phyloP scores from a whole-genome alignment of 305 asterid species.

The Fraxinus baroniana region DNA sequence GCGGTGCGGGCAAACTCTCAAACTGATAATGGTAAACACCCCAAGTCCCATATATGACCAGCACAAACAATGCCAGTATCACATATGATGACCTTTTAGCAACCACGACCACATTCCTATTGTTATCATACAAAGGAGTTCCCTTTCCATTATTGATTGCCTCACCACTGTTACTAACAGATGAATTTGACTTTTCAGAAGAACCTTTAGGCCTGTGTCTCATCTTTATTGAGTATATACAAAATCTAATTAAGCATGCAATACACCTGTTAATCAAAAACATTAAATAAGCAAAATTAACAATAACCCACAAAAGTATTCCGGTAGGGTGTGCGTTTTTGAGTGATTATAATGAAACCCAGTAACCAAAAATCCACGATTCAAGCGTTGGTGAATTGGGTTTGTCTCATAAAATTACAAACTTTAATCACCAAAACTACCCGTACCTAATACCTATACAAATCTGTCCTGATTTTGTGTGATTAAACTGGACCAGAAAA shows the following conservation, averaged over 20 bases:
- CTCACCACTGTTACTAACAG: conserved; percentile 20
- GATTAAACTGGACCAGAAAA: not conserved
- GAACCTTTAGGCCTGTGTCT: conserved; percentile 50
- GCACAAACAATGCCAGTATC: conserved; percentile 59
- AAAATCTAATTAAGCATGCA: conserved; percentile 14
- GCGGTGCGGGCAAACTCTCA: conserved; percentile 59
- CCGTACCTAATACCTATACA: not conserved
- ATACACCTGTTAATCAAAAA: not conserved
- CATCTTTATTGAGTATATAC: conserved; percentile 42
- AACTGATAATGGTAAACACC: conserved; percentile 74
- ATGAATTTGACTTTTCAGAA: conserved; percentile 35
- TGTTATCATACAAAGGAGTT: conserved; percentile 19
- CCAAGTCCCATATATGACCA: conserved; percentile 66
- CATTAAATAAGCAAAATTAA: not conserved
- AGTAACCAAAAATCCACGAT: not conserved
- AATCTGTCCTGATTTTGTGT: not conserved
- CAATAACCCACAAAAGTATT: not conserved
- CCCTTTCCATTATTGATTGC: conserved; percentile 23
- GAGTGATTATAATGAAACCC: not conserved
- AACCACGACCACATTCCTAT: conserved; percentile 36
- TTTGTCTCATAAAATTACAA: not conserved
- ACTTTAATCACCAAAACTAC: not conserved
- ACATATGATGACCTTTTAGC: conserved; percentile 69
- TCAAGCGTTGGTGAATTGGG: not conserved
- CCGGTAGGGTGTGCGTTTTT: not conserved